Conservation (phyloP, 768 basidiomycete genomes). For the Ramaria sp. region DNA sequence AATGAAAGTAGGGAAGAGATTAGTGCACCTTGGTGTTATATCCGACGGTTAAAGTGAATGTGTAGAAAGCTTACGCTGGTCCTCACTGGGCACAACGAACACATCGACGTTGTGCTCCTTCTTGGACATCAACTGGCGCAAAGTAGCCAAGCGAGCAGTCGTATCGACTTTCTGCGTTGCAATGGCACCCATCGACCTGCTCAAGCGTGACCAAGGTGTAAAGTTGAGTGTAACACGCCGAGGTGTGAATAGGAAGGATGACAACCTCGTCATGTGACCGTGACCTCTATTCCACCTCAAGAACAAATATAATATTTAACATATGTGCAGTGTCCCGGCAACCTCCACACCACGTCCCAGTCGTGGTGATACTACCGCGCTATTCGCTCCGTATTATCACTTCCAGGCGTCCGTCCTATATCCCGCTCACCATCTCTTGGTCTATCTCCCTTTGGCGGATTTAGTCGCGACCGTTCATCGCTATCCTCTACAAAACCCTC, state of each 20-base stretch:
- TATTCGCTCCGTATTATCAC: constrained; percentile 2
- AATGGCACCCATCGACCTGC: constrained; percentile 25
- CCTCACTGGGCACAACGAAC: constrained; percentile 82
- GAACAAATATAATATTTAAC: neutral
- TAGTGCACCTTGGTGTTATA: neutral
- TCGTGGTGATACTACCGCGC: neutral
- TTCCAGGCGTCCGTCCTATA: constrained; percentile 4
- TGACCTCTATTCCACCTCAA: neutral
- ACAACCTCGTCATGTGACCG: neutral
- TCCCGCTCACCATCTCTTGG: neutral
- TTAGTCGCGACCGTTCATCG: constrained; percentile 6
- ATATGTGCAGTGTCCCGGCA: constrained; percentile 3
- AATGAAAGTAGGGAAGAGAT: neutral
- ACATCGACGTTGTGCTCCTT: constrained; percentile 48
- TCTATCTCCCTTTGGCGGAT: constrained; percentile 1
- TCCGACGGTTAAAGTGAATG: neutral
- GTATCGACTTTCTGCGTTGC: constrained; percentile 45
- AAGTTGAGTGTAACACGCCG: neutral
- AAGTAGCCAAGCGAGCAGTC: constrained; percentile 43
- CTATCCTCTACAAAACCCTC: constrained; percentile 32
- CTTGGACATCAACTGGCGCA: constrained; percentile 62
- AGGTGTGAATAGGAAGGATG: neutral
- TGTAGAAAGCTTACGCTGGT: constrained; percentile 58
- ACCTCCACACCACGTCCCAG: neutral
- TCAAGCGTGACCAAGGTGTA: neutral